These are phyloP conservation scores for Chaetomiaceae sp. DNA, from an alignment of 2,329 filamentous ascomycete genomes.

Conservation along the genomic window DNA sequence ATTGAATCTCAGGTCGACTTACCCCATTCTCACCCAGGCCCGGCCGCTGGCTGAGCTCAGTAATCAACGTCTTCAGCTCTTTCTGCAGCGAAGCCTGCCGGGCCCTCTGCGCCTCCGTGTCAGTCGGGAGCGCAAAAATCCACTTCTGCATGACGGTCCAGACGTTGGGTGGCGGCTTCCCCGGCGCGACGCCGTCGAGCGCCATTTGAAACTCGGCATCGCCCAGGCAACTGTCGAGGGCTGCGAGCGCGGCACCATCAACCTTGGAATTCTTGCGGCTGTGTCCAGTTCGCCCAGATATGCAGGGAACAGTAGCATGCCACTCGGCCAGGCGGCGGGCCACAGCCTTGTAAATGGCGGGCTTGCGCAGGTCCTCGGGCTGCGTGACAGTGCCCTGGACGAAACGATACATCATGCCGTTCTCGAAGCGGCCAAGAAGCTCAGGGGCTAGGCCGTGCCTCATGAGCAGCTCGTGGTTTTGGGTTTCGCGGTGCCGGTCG, in stretches of 20 bases:
- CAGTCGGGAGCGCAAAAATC: constrained; percentile 77
- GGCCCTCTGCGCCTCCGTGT: constrained; percentile 63
- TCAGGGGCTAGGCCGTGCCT: constrained; percentile 77
- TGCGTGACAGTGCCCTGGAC: constrained; percentile 76
- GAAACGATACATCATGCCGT: constrained; percentile 92
- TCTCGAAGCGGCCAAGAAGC: constrained; percentile 86
- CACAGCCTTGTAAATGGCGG: constrained; percentile 75
- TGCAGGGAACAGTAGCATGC: constrained; percentile 71
- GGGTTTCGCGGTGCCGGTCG: constrained; percentile 79
- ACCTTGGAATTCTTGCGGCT: constrained; percentile 32
- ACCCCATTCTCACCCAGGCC: constrained; percentile 73
- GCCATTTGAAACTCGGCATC: constrained; percentile 37
- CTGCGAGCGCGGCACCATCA: constrained; percentile 23
- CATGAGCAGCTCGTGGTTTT: constrained; percentile 83
- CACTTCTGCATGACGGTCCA: constrained; percentile 97
- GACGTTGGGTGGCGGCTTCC: constrained; percentile 74
- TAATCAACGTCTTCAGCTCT: constrained; percentile 68
- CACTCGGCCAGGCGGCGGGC: constrained; percentile 84
- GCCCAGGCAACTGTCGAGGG: constrained; percentile 32
- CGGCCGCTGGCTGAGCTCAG: constrained; percentile 68
- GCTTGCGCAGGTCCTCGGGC: constrained; percentile 72
- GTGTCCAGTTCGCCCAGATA: constrained; percentile 39
- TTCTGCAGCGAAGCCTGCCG: constrained; percentile 65
- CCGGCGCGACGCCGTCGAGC: constrained; percentile 53
- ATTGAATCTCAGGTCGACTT: constrained; percentile 35